Evolutionary conservation across 106 monocot species (phyloP), one percentile per base, ranked within the genome.

Genomic region (Dactylorhiza incarnata): DNA sequence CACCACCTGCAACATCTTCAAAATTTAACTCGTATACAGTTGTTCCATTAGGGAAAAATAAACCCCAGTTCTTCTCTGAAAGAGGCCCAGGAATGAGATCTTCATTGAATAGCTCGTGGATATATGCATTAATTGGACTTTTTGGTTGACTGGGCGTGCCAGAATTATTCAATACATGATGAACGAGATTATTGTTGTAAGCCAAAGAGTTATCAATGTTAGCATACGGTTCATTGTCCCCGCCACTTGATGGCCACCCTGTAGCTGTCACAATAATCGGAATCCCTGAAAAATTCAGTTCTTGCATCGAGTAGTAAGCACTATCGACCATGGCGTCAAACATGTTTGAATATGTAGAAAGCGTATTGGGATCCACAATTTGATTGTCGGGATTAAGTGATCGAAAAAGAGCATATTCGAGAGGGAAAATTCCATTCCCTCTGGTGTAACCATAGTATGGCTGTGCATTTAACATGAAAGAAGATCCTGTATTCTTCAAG

Each of bases 281-380:
- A 68, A 95, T 89, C 6, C 62, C 83, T 0, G 90, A 80, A 67
- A 93, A 93, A 75, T 93, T 93, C 24, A 93, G 77, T 49, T 87
- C 90, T 80, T 88, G 76, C 78, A 95, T 95, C 0, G 90, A 90
- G 78, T 82, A 90, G 79, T 90, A 93, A 5, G 93, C 76, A 65
- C 93, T 88, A 88, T 95, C 95, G 48, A 95, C 87, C 93, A 95
- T 93, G 0, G 88, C 86, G 85, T 90, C 95, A 74, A 95, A 93
- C 95, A 95, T 93, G 71, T 90, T 95, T 13, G 78, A 85, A 52
- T 95, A 95, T 61, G 80, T 51, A 8, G 75, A 81, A 58, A 85
- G 75, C 50, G 95, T 95, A 61, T 95, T 95, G 13, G 95, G 88
- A 75, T 93, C 95, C 20, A 85, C 85, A 62, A 93, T 87, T 81